Evolutionary conservation across 192 early-diverging fungal genomes (phyloP), one percentile per base, ranked within the genome.

Genomic region (Spizellomyces sp.): DNA sequence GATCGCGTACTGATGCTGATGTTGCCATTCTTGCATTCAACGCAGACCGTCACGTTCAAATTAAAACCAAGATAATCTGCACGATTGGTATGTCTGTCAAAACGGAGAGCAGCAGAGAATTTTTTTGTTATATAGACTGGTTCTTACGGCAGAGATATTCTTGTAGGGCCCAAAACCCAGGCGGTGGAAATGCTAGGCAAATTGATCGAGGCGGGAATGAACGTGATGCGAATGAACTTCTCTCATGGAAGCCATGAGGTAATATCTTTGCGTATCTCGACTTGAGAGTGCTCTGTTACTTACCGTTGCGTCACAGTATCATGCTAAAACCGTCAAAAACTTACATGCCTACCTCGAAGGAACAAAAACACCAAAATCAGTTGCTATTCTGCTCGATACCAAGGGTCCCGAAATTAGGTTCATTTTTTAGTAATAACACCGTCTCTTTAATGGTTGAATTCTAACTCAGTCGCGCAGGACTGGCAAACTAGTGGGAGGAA

Each of bases 41-140:
- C 19, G 22, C 48, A 71, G 76, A 80, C 65, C 83, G 78, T 52
- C 75, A 65, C 42, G 78, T 84, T 8, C 80, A 82, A 59, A 85
- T 85, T 74, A 85, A 85, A 66, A 67, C 77, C 69, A 85, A 85
- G 70, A 85, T 85, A 64, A 77, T 85, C 59, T 85, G 84, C 68
- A 85, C 84, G 21, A 85, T 85, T 52, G 84, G 83, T 75, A 62
- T 4, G 70, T 55, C 21, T 54, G 27, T 36, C 27, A 36, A 36
- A 36, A 36, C 3, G 27, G 27, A 36, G 3, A 36, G 27, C 27
- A 36, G 27, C 27, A 36, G 27, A 36, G 50, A 54, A 2, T 2
- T 19, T 4, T 2, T 43, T 8, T 9, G 22, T 17, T 67, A 0
- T 60, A 17, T 65, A 54, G 21, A 15, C 17, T 22, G 50, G 22